Percentiles rank a stretch among this genome's conserved stretches.
Conservation (phyloP, 495 filamentous ascomycete genomes). For the Ascodesmis nigricans region DNA sequence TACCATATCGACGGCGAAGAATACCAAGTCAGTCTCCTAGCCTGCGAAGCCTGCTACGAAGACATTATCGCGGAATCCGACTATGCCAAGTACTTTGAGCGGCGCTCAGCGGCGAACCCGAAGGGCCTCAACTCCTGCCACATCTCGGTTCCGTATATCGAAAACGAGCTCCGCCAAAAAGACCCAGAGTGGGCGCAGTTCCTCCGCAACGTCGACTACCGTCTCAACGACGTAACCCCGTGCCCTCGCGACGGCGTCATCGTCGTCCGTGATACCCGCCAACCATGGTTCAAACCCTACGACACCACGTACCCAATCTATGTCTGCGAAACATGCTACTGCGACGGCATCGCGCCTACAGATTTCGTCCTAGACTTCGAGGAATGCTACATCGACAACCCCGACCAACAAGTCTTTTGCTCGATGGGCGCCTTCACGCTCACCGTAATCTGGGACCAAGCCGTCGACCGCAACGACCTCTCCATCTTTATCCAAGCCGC, state of each 20-base stretch:
- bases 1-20: too few species aligned
- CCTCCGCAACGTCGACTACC: constrained; percentile 1
- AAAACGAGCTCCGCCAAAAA: background rate
- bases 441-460: constrained; percentile 2
- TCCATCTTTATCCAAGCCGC: constrained; percentile 1
- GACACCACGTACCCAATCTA: background rate
- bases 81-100: background rate
- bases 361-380: constrained; percentile 1
- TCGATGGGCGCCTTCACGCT: constrained; percentile 2
- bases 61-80: constrained; percentile 3
- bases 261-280: background rate
- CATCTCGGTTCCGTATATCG: constrained; percentile 2
- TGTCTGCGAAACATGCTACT: constrained; percentile 5
- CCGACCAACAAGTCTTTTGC: background rate
- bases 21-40: constrained; percentile 1
- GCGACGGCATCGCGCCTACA: constrained; percentile 1
- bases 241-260: constrained; percentile 1
- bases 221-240: background rate
- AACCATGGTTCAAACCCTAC: constrained; percentile 2
- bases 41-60: constrained; percentile 5
- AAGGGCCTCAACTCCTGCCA: constrained; percentile 3
- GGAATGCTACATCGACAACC: background rate
- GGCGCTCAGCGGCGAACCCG: background rate
- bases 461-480: background rate
- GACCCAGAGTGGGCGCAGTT: background rate